A percentile compares a stretch with the other conserved stretches of the same genome.
Evolutionary conservation across 805 yeast species (phyloP).

Genomic region (Metschnikowia santaceciliae): DNA sequence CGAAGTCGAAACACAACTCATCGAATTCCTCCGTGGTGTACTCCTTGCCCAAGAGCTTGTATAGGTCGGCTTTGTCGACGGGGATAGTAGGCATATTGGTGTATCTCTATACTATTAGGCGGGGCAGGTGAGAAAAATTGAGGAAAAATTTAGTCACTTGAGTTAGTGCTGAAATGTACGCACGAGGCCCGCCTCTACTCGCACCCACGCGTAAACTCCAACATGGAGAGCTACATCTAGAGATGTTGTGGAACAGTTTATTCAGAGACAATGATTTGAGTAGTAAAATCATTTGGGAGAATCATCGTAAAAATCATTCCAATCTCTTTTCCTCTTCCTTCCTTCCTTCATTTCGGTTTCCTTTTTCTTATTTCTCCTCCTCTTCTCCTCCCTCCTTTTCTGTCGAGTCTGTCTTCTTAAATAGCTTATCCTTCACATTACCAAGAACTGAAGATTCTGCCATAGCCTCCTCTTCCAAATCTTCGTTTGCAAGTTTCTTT

Average conservation of each 20-base stretch:
- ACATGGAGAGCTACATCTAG: neutral
- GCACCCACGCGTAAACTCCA: slow-evolving; percentile 4
- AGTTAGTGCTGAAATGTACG: slow-evolving; percentile 16
- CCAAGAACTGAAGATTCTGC: slow-evolving; percentile 6
- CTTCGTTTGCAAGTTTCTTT: slow-evolving; percentile 8
- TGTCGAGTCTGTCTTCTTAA: neutral
- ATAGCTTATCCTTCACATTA: slow-evolving; percentile 5
- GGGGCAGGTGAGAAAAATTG: slow-evolving; percentile 7
- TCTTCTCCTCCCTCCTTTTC: neutral
- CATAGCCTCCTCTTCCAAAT: slow-evolving; percentile 12
- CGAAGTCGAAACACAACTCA: slow-evolving; percentile 95
- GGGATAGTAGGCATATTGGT: slow-evolving; percentile 88
- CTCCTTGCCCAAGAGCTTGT: slow-evolving; percentile 60
- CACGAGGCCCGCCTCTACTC: neutral
- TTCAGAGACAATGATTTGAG: neutral
- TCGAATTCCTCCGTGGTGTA: slow-evolving; percentile 87
- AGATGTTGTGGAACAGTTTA: neutral
- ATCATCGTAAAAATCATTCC: too few species aligned
- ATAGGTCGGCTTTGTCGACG: slow-evolving; percentile 91
- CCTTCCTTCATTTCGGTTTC: neutral
- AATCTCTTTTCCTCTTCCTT: too few species aligned
- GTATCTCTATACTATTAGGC: slow-evolving; percentile 1
- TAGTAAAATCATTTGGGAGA: neutral
- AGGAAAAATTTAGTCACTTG: slow-evolving; percentile 12
- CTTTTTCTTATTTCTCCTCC: neutral